Conservation (phyloP, 106 monocot genomes). For the Dioscorea zingiberensis region DNA sequence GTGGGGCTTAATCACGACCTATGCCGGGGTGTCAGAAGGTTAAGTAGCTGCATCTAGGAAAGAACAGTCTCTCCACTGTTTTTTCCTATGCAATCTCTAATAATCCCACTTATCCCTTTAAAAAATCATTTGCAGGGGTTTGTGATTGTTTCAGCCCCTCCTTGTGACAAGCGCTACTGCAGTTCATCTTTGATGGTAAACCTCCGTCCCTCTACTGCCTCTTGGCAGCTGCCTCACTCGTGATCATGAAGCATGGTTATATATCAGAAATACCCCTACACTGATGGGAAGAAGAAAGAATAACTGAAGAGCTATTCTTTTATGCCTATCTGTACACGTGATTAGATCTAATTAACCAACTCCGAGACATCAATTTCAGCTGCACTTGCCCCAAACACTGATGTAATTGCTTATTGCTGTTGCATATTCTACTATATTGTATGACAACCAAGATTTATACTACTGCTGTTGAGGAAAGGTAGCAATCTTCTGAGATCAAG, state of each 20-base stretch:
- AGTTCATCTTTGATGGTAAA: slow-evolving; percentile 86
- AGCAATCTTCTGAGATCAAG: too few relatives aligned
- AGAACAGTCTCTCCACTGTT: not conserved
- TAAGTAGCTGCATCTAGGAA: slow-evolving; percentile 3
- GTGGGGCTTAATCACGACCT: slow-evolving; percentile 89
- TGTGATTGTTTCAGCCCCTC: slow-evolving; percentile 83
- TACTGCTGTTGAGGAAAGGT: too few relatives aligned
- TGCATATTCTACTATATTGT: too few relatives aligned
- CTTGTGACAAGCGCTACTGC: slow-evolving; percentile 86
- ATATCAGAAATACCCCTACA: slow-evolving; percentile 88
- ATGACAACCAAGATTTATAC: too few relatives aligned
- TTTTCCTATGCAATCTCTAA: not conserved
- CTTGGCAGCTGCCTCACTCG: slow-evolving; percentile 74
- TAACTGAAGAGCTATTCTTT: slow-evolving; percentile 10
- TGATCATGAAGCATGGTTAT: slow-evolving; percentile 74
- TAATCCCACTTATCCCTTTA: not conserved
- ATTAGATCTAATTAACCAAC: too few relatives aligned
- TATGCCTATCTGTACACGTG: too few relatives aligned
- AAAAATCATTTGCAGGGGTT: slow-evolving; percentile 68
- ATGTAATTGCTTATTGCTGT: too few relatives aligned
- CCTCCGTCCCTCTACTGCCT: slow-evolving; percentile 77
- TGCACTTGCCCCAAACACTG: too few relatives aligned
- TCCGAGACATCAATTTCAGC: too few relatives aligned
- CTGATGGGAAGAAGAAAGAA: slow-evolving; percentile 49
- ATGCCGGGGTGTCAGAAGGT: slow-evolving; percentile 94